Conservation (phyloP, 78 protist species). For the slime mould (Dictyostelium discoideum) region DNA sequence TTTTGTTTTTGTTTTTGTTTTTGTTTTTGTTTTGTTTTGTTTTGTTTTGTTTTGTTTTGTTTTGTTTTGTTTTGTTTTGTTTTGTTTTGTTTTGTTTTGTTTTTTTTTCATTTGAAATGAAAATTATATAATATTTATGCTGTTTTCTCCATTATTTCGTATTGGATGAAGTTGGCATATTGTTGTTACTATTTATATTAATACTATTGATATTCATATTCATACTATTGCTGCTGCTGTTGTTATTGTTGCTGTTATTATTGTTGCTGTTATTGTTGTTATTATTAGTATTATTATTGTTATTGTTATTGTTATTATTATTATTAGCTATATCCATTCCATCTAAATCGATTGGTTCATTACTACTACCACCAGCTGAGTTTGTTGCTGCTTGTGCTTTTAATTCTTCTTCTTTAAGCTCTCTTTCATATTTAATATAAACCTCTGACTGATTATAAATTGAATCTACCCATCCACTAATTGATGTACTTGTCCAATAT, state of each 20-base stretch:
- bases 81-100: background rate
- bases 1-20: background rate
- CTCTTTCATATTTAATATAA: slow-evolving; percentile 5
- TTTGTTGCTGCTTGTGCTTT: background rate
- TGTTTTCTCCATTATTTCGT: background rate
- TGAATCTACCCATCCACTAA: slow-evolving; percentile 16
- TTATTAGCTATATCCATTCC: slow-evolving; percentile 18
- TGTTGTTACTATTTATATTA: background rate
- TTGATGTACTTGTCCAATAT: background rate
- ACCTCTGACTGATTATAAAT: slow-evolving; percentile 1
- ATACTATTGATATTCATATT: background rate
- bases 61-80: background rate
- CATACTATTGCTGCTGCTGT: background rate
- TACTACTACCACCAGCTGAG: background rate
- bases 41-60: background rate
- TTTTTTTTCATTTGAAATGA: background rate
- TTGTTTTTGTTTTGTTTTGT: background rate
- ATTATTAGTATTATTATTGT: background rate
- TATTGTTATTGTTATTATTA: background rate
- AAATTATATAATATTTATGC: background rate
- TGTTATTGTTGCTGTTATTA: background rate
- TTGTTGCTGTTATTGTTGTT: background rate
- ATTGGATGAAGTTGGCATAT: background rate
- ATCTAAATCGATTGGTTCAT: background rate
- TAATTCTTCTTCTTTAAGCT: background rate